Evolutionary conservation across 108 stramenopile genomes (phyloP), one percentile per base, ranked within the genome.

Genomic region (Skeletonema tropicum): DNA sequence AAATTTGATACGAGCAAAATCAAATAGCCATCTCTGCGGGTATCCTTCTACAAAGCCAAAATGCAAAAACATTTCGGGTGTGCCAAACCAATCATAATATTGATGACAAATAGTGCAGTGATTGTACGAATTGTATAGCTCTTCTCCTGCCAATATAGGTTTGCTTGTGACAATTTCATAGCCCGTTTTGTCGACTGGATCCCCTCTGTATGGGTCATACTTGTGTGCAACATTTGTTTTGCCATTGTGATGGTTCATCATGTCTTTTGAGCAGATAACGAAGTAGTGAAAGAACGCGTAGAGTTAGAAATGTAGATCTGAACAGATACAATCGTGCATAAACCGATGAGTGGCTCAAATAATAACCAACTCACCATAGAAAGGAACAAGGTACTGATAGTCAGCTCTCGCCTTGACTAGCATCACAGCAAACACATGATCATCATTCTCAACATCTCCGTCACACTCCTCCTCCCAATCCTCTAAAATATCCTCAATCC

Each of bases 21-120:
- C 67, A 60, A 87, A 89, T 55, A 90, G 58, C 89, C 89, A 94
- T 17, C 84, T 64, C 77, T 91, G 90, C 13, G 94, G 94, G 64
- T 77, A 87, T 10, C 23, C n/a, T 72, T 95, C 94, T 1, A 95
- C 90, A 70, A 95, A 95, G 19, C 94, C 94, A 83, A 76, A 92
- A 70, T 88, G 82, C 9, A 76, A 60, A 23, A 95, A 79, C n/a
- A 95, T 86, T n/a, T 90, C 85, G 13, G 87, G 75, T 13, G 88
- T 89, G 31, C 89, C 87, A 77, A 76, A 85, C 59, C 71, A 60
- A 45, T 73, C 66, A 23, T 33, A 32, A 57, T 75, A 69, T 0
- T 57, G 71, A 0, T 60, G 59, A 67, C 92, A 92, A 25, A 79
- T 75, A 6, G 63, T 79, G 35, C 92, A 89, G 35, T 86, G 71